Base-by-base conservation (phyloP, 2,329 filamentous ascomycete species). In the Penicillium hesseltinei region DNA sequence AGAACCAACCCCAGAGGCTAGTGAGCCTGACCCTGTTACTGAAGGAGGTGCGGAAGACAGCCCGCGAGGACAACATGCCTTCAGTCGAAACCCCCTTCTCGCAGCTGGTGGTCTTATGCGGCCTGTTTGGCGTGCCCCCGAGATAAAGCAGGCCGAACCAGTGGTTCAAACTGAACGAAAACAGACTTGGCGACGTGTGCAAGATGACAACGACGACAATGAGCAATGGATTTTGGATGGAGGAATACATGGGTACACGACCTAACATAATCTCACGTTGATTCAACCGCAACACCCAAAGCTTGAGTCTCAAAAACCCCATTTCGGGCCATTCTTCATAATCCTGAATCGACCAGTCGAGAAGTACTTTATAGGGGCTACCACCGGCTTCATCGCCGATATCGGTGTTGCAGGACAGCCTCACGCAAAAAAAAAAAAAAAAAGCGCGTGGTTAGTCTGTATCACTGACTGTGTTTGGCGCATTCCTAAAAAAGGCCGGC, bases 201-300 rank as follows among this genome's bases (percentile, higher is more conserved):
- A 80, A 59, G 75, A 77, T 61, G 77, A 80, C 51, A 75, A 75
- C 46, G 77, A 77, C 27, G 76, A 79, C 58, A 79, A 79, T 58
- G 77, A 80, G 64, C 74, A 75, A 54, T 80, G 77, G 77, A 78
- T 79, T 56, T 58, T 79, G 44, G 77, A 79, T 55, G 77, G 77
- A 25, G 77, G 77, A 5, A 50, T 76, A 39, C 70, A 74, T 61
- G 77, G 77, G 1, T 69, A 74, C 43, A 60, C 59, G 17, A 64
- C 45, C 31, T 54, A 56, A 47, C 11, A 27, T 45, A 36, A 17
- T 25, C 8, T 13, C 7, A 27, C 7, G 27, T n/a, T 27, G 36
- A 51, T 42, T 43, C 27, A 35, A 11, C 21, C 23, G 11, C 36
- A 39, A 50, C 23, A 2, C 35, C 51, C 40, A 29, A 35, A 21